These are phyloP conservation scores for Ophidiomyces ophidiicola DNA, from an alignment of 2,329 filamentous ascomycete genomes.

Conservation along the genomic window DNA sequence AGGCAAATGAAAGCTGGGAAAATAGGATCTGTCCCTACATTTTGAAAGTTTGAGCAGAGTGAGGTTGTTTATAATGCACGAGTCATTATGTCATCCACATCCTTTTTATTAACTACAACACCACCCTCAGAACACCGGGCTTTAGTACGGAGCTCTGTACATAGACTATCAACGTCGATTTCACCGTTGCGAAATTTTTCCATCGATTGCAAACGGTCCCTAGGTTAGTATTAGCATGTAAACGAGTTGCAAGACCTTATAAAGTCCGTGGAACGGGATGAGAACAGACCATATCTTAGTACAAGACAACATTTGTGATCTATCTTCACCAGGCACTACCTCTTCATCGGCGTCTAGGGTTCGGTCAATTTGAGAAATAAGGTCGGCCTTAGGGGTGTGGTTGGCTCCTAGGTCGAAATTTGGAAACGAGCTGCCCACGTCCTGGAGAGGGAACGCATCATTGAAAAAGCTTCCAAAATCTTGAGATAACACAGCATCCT, in stretches of 20 bases:
- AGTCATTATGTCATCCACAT: slow-evolving; percentile 68
- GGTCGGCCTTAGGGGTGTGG: slow-evolving; percentile 48
- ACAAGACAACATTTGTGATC: slow-evolving; percentile 60
- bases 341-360: slow-evolving; percentile 57
- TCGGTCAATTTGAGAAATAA: slow-evolving; percentile 65
- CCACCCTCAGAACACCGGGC: slow-evolving; percentile 84
- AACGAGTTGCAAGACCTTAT: background rate
- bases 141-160: slow-evolving; percentile 85
- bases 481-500: slow-evolving; percentile 62
- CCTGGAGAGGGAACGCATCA: slow-evolving; percentile 64
- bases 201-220: slow-evolving; percentile 81
- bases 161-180: slow-evolving; percentile 86
- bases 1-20: background rate
- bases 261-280: background rate
- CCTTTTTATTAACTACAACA: slow-evolving; percentile 75
- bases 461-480: slow-evolving; percentile 61
- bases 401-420: slow-evolving; percentile 31
- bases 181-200: slow-evolving; percentile 80
- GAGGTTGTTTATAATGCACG: slow-evolving; percentile 22
- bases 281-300: slow-evolving; percentile 78
- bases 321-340: slow-evolving; percentile 49
- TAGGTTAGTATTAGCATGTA: slow-evolving; percentile 29
- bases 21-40: too few relatives aligned
- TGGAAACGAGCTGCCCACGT: slow-evolving; percentile 74
- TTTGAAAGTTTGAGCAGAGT: too few relatives aligned